phyloP scores from a whole-genome alignment of 2,329 filamentous ascomycete species.

The Lasiodiplodia citricola region DNA sequence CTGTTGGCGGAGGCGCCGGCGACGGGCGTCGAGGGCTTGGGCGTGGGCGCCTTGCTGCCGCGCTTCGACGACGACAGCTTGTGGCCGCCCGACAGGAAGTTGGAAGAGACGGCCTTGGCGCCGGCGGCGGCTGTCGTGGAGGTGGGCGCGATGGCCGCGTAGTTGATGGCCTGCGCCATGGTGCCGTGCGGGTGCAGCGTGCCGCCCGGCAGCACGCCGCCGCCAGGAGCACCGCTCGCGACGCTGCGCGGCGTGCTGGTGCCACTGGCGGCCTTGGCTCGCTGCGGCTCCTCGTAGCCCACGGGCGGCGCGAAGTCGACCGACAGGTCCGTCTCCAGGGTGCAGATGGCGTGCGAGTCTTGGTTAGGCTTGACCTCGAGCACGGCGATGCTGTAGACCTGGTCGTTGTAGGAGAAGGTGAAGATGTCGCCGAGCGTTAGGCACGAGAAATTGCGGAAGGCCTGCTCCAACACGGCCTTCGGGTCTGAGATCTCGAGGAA shows the following conservation, averaged over 20 bases:
- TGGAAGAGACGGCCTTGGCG: conserved; percentile 69
- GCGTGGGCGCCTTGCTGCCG: conserved; percentile 73
- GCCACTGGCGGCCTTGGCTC: conserved; percentile 67
- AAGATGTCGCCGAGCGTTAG: conserved; percentile 93
- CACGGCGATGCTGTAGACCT: conserved; percentile 89
- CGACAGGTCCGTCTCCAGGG: conserved; percentile 94
- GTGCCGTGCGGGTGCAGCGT: conserved; percentile 82
- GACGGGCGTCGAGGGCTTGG: conserved; percentile 65
- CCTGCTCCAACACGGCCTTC: conserved; percentile 95
- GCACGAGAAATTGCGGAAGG: conserved; percentile 93
- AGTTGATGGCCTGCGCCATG: conserved; percentile 99
- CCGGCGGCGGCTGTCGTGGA: conserved; percentile 68
- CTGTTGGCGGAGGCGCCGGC: conserved; percentile 55
- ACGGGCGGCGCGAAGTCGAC: conserved; percentile 95
- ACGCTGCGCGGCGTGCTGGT: conserved; percentile 81
- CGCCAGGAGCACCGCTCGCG: conserved; percentile 61
- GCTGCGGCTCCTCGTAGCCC: conserved; percentile 88
- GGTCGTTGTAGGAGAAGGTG: conserved; percentile 96
- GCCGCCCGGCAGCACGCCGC: conserved; percentile 62
- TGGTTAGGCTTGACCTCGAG: conserved; percentile 89
- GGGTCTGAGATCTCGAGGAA: conserved; percentile 98
- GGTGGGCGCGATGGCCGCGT: conserved; percentile 83
- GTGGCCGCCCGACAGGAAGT: conserved; percentile 82
- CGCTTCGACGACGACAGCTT: conserved; percentile 79
- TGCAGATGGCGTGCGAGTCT: conserved; percentile 83